phyloP scores from a whole-genome alignment of 768 basidiomycete species.

The Tricholoma sp. region DNA sequence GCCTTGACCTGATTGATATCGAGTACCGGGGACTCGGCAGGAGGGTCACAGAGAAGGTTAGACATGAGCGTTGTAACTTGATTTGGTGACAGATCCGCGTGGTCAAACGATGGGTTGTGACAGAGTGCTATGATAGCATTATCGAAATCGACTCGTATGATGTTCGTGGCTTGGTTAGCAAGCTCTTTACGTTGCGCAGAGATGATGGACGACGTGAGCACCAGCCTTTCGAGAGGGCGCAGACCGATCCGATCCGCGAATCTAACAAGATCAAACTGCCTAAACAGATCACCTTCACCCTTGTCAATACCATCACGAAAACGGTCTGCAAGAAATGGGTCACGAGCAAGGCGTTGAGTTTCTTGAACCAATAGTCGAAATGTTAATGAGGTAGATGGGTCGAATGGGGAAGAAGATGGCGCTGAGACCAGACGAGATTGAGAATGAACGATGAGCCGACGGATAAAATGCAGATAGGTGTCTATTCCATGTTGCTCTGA shows the following conservation, averaged over 20 bases:
- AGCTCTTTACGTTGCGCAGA: slow-evolving; percentile 55
- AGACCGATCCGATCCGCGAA: slow-evolving; percentile 81
- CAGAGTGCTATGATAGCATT: slow-evolving; percentile 70
- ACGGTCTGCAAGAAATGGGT: slow-evolving; percentile 85
- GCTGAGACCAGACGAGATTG: slow-evolving; percentile 62
- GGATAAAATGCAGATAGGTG: slow-evolving; percentile 96
- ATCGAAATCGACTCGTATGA: slow-evolving; percentile 77
- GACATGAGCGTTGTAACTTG: slow-evolving; percentile 78
- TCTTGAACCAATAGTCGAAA: slow-evolving; percentile 86
- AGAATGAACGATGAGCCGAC: slow-evolving; percentile 88
- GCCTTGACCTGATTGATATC: slow-evolving; percentile 72
- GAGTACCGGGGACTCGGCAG: slow-evolving; percentile 64
- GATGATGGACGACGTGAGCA: slow-evolving; percentile 71
- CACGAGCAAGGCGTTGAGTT: slow-evolving; percentile 82
- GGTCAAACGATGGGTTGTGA: slow-evolving; percentile 78
- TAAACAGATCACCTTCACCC: slow-evolving; percentile 79
- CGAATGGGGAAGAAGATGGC: slow-evolving; percentile 59
- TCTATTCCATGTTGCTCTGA: slow-evolving; percentile 96
- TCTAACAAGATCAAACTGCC: slow-evolving; percentile 77
- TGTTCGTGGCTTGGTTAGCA: slow-evolving; percentile 58
- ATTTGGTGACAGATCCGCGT: slow-evolving; percentile 67
- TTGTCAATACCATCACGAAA: slow-evolving; percentile 89
- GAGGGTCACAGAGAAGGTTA: slow-evolving; percentile 70
- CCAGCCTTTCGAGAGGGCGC: slow-evolving; percentile 72
- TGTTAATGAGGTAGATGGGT: slow-evolving; percentile 72